phyloP scores from a whole-genome alignment of 2,329 filamentous ascomycete genomes.

The Domatiomyces catenatus region DNA sequence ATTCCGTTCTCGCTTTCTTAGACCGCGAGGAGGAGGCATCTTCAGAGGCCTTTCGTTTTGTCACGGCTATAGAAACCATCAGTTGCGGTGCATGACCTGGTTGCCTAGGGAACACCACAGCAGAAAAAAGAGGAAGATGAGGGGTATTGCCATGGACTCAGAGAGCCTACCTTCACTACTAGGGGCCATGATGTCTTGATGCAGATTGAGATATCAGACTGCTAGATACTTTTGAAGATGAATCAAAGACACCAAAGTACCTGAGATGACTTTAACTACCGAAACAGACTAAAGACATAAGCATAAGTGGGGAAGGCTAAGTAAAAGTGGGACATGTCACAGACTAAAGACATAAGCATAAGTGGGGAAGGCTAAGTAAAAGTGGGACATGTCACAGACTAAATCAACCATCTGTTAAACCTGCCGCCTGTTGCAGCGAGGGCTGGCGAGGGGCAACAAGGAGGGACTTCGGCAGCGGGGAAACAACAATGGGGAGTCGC shows the following conservation, averaged over 20 bases:
- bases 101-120: neutral
- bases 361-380: too few relatives aligned
- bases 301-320: too few relatives aligned
- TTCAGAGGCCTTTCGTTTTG: constrained; percentile 37
- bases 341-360: too few relatives aligned
- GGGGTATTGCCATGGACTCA: neutral
- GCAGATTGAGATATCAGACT: neutral
- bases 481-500: too few relatives aligned
- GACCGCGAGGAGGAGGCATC: constrained; percentile 30
- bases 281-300: too few relatives aligned
- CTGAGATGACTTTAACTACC: too few relatives aligned
- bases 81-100: neutral
- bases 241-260: neutral
- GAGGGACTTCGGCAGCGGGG: too few relatives aligned
- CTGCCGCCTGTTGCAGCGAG: too few relatives aligned
- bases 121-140: neutral
- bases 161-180: neutral
- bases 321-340: too few relatives aligned
- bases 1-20: constrained; percentile 36
- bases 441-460: too few relatives aligned
- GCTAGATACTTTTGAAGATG: neutral
- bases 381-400: too few relatives aligned
- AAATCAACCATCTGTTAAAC: too few relatives aligned
- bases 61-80: constrained; percentile 7
- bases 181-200: neutral